Evolutionary conservation across 371 early-diverging fungal species (phyloP), one percentile per base, ranked within the genome.

Genomic region (Dichotomocladium elegans): DNA sequence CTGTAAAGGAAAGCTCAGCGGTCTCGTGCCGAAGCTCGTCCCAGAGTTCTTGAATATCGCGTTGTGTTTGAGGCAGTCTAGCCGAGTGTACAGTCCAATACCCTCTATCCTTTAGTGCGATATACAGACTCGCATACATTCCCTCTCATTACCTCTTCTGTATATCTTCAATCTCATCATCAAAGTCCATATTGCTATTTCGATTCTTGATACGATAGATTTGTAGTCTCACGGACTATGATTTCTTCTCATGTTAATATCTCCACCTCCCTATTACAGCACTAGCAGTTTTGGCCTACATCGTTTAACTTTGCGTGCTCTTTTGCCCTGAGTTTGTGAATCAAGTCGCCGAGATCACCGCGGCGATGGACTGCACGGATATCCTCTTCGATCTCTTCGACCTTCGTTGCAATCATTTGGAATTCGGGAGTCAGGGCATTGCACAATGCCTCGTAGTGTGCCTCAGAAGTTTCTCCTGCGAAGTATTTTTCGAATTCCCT

Each of bases 401-500:
- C 68, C 19, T 71, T 67, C 3, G 29, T 21, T 3, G 77, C 73
- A 0, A 73, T 74, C 33, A 73, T 72, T 51, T 77, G 72, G 47
- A 77, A 77, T 1, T 74, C 77, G 40, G 73, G 68, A 2, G 77
- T 77, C 2, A 73, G 74, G 25, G 72, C 64, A 14, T 51, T 52
- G 42, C 77, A 77, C 15, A 77, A 64, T 7, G 74, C 71, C 15
- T 71, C 62, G 41, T 73, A 77, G 30, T 73, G 70, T 2, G 71
- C 74, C 6, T 66, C 51, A 14, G 73, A 64, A 43, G 70, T 69
- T 41, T 60, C 61, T 17, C 61, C 68, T 3, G 34, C 42, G 24
- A 70, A 40, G 40, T 71, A 77, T n/a, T n/a, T n/a, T n/a, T n/a
- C n/a, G n/a, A n/a, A n/a, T n/a, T n/a, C n/a, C n/a, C n/a, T n/a